phyloP scores from a whole-genome alignment of 495 filamentous ascomycete genomes.

The Podospora fimiseda region DNA sequence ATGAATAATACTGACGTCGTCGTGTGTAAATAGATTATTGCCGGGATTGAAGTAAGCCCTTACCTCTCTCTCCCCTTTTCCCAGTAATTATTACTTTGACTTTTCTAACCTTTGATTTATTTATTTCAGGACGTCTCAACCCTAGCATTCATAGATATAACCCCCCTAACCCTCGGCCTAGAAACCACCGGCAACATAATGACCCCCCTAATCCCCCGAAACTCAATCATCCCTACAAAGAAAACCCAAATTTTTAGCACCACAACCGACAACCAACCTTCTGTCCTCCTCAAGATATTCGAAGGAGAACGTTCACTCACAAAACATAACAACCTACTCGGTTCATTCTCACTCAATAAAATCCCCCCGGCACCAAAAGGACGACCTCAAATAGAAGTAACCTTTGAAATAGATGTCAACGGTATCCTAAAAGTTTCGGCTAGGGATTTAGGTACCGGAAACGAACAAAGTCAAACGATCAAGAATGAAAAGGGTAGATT shows the following conservation, averaged over 20 bases:
- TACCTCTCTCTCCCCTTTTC: too few species aligned
- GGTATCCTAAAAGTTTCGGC: constrained; percentile 90
- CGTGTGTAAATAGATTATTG: constrained; percentile 31
- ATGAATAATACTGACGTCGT: too few species aligned
- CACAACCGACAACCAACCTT: constrained; percentile 87
- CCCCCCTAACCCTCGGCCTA: constrained; percentile 90
- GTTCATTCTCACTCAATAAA: constrained; percentile 89
- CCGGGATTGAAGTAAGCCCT: constrained; percentile 2
- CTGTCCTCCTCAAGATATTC: constrained; percentile 86
- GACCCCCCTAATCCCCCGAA: constrained; percentile 81
- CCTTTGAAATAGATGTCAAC: constrained; percentile 90
- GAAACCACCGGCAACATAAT: constrained; percentile 95
- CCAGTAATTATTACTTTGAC: too few species aligned
- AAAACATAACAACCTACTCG: constrained; percentile 86
- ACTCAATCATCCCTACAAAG: constrained; percentile 80
- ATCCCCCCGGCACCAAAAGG: constrained; percentile 87
- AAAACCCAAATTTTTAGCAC: constrained; percentile 95
- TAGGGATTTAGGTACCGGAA: constrained; percentile 86
- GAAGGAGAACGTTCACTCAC: constrained; percentile 91
- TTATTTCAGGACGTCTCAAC: too few species aligned
- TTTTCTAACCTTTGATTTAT: too few species aligned
- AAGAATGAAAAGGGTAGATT: constrained; percentile 89
- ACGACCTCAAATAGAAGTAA: constrained; percentile 90
- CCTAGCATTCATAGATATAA: constrained; percentile 72
- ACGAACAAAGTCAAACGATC: constrained; percentile 83